A percentile compares a stretch with the other conserved stretches of the same genome.
Conservation (phyloP, 371 early-diverging fungal genomes). For the Mucor piriformis region DNA sequence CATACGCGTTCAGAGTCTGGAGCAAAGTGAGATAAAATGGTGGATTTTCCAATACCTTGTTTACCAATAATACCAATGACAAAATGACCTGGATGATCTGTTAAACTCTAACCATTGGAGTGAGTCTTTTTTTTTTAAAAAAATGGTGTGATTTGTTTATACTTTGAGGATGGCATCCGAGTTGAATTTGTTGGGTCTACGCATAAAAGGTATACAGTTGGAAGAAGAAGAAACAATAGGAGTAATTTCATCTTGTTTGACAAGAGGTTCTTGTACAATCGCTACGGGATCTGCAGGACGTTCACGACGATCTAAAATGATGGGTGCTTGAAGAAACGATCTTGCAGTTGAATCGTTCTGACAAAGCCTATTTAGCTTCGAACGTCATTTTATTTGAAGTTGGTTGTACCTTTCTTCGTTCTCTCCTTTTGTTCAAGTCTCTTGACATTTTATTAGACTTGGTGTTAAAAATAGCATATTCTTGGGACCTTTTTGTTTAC, state of each 20-base stretch:
- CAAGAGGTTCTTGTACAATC: not conserved
- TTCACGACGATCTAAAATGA: conserved; percentile 27
- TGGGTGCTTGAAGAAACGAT: conserved; percentile 20
- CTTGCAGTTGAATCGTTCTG: conserved; percentile 10
- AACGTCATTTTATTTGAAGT: too few relatives aligned
- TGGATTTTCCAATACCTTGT: conserved; percentile 75
- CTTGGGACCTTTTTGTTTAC: too few relatives aligned
- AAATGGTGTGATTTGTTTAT: not conserved
- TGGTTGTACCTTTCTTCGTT: conserved; percentile 5
- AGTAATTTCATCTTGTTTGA: not conserved
- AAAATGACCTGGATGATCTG: conserved; percentile 78
- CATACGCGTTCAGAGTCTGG: conserved; percentile 41
- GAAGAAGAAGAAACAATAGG: not conserved
- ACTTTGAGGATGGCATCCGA: conserved; percentile 23
- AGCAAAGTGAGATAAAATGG: conserved; percentile 66
- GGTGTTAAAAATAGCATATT: not conserved
- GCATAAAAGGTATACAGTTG: conserved; percentile 16
- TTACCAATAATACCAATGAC: conserved; percentile 75
- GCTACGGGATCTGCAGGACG: not conserved
- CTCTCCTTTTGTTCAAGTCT: conserved; percentile 12
- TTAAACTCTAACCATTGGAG: conserved; percentile 10
- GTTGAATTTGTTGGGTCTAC: conserved; percentile 22
- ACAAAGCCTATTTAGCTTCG: not conserved
- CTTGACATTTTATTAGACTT: conserved; percentile 6
- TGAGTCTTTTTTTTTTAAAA: not conserved